Conservation (phyloP, 371 early-diverging fungal species). For the Lichtheimia ornata region DNA sequence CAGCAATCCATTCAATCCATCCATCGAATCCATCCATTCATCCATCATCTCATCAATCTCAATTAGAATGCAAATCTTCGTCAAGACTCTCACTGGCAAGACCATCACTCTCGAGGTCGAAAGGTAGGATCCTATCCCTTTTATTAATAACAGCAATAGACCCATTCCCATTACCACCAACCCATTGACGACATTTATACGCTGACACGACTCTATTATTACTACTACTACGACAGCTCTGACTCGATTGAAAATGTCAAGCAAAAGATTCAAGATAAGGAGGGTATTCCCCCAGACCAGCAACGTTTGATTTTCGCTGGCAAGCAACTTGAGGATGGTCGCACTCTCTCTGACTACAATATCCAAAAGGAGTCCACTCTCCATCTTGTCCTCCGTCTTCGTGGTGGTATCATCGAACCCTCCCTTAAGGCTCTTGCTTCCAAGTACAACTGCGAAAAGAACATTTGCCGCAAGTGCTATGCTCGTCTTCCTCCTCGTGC, state of each 20-base stretch:
- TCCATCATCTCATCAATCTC: constrained; percentile 8
- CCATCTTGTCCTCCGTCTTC: constrained; percentile 97
- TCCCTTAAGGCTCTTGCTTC: constrained; percentile 96
- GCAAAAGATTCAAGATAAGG: constrained; percentile 98
- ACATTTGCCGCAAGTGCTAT: constrained; percentile 99
- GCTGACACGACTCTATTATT: too few species aligned
- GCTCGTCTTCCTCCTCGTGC: constrained; percentile 99
- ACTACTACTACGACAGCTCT: constrained; percentile 35
- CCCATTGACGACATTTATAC: neutral
- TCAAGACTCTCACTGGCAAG: constrained; percentile 90
- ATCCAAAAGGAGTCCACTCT: constrained; percentile 98
- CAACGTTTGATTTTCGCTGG: constrained; percentile 99
- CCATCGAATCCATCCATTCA: constrained; percentile 13
- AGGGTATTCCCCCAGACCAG: constrained; percentile 99
- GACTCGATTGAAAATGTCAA: constrained; percentile 78
- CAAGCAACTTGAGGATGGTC: constrained; percentile 99
- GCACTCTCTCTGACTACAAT: constrained; percentile 87
- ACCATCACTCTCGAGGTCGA: constrained; percentile 97
- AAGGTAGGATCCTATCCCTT: constrained; percentile 42
- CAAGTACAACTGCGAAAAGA: constrained; percentile 99
- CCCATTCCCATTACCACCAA: constrained; percentile 23
- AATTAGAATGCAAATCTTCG: constrained; percentile 74
- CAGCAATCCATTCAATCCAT: constrained; percentile 15
- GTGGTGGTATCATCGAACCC: constrained; percentile 97
- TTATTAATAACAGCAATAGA: constrained; percentile 9